Percentiles rank a stretch among this genome's conserved stretches.
These are phyloP conservation scores for Phytophthora pluvialis DNA, from an alignment of 352 stramenopile genomes.

Conservation along the genomic window DNA sequence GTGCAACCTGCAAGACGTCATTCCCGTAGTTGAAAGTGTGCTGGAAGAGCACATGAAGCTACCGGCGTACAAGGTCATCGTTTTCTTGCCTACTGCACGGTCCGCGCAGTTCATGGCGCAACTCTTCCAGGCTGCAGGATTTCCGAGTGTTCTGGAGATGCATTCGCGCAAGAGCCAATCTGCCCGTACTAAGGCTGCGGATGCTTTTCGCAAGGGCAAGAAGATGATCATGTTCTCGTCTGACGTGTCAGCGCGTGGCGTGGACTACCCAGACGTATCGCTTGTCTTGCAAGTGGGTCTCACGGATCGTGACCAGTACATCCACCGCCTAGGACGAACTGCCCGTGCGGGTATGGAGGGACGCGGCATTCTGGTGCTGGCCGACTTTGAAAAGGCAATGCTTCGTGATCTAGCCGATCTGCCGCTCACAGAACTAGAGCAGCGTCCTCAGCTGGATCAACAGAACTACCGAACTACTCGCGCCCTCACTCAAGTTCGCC, in stretches of 20 bases:
- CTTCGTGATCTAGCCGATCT: constrained; percentile 78
- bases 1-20: constrained; percentile 71
- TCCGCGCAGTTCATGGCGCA: constrained; percentile 90
- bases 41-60: constrained; percentile 82
- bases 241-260: constrained; percentile 94
- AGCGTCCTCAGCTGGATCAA: constrained; percentile 33
- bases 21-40: constrained; percentile 72
- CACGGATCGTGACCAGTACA: constrained; percentile 94
- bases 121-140: constrained; percentile 83
- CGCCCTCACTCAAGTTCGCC: constrained; percentile 44
- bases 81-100: constrained; percentile 94
- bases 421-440: constrained; percentile 51
- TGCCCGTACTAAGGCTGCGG: constrained; percentile 83
- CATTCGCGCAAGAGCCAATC: constrained; percentile 96
- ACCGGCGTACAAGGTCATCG: constrained; percentile 93
- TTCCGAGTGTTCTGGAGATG: constrained; percentile 92
- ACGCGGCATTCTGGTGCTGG: constrained; percentile 81
- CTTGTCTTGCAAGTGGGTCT: constrained; percentile 87
- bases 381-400: constrained; percentile 84
- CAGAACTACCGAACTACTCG: constrained; percentile 35
- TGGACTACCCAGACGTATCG: constrained; percentile 96
- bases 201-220: constrained; percentile 88
- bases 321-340: constrained; percentile 95
- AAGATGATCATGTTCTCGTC: constrained; percentile 94
- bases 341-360: constrained; percentile 89